Percentiles rank a stretch among this genome's conserved stretches.
These are phyloP conservation scores for Ceratobasidium sp. DNA, from an alignment of 1,284 basidiomycete species.

Conservation along the genomic window DNA sequence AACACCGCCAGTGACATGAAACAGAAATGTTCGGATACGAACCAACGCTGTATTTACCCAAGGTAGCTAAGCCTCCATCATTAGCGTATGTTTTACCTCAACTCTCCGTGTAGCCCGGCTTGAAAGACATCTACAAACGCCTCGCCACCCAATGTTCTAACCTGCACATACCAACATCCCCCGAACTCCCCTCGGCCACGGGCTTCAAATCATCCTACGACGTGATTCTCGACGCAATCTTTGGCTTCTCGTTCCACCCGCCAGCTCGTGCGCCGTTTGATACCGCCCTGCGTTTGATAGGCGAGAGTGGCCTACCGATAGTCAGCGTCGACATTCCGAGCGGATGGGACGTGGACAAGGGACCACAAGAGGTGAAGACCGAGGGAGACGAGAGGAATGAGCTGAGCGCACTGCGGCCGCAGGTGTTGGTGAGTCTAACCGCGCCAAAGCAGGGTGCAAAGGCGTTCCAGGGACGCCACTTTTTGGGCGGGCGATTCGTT, in stretches of 20 bases:
- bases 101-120: conserved; percentile 64
- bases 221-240: conserved; percentile 93
- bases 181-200: conserved; percentile 57
- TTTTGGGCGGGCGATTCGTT: conserved; percentile 91
- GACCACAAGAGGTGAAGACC: conserved; percentile 49
- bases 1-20: background rate
- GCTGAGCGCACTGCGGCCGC: conserved; percentile 65
- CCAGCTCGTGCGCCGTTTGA: conserved; percentile 91
- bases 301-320: conserved; percentile 71
- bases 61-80: conserved; percentile 58
- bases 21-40: conserved; percentile 87
- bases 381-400: conserved; percentile 41
- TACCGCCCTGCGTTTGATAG: conserved; percentile 70
- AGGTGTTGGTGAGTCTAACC: conserved; percentile 88
- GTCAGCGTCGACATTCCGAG: conserved; percentile 93
- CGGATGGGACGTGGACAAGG: conserved; percentile 94
- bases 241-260: conserved; percentile 95
- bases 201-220: conserved; percentile 60
- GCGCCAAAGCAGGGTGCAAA: conserved; percentile 90
- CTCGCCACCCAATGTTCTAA: conserved; percentile 88
- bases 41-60: conserved; percentile 89
- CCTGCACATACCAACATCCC: conserved; percentile 78
- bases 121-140: conserved; percentile 89
- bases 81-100: background rate
- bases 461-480: conserved; percentile 82